Conservation (phyloP, 108 stramenopile species). For the Nitzschia inconspicua region DNA sequence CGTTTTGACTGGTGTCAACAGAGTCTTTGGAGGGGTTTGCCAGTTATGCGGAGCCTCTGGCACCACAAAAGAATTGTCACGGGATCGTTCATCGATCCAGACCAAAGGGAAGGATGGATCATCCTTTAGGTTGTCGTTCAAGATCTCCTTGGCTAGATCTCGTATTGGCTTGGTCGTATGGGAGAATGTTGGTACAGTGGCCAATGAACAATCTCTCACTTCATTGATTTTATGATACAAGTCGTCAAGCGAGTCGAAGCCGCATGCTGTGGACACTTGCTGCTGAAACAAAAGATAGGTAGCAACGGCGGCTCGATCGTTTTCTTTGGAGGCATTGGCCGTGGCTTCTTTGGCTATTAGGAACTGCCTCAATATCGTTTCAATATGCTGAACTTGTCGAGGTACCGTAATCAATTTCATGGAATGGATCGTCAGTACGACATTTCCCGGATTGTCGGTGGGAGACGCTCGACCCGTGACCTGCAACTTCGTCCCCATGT, state of each 20-base stretch:
- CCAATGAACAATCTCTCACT: neutral
- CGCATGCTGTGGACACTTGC: neutral
- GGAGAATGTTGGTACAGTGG: neutral
- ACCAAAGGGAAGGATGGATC: constrained; percentile 19
- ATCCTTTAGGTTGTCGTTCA: constrained; percentile 3
- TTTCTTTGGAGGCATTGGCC: neutral
- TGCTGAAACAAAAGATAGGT: no score
- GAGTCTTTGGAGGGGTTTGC: constrained; percentile 2
- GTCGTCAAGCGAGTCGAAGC: neutral
- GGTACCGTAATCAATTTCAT: constrained; percentile 19
- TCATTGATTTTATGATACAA: neutral
- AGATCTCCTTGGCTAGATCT: constrained; percentile 6
- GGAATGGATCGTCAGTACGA: constrained; percentile 30
- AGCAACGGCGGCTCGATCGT: neutral
- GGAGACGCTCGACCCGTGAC: constrained; percentile 26
- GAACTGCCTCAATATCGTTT: constrained; percentile 24
- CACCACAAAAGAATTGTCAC: constrained; percentile 1
- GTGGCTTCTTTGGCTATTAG: constrained; percentile 11
- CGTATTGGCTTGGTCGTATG: neutral
- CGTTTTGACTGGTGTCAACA: neutral
- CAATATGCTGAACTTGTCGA: constrained; percentile 41
- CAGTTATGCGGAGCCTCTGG: constrained; percentile 7
- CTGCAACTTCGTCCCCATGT: constrained; percentile 6
- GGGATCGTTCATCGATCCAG: constrained; percentile 2
- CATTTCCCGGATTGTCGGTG: constrained; percentile 46